A percentile compares a stretch with the other conserved stretches of the same genome.
These are phyloP conservation scores for Nitzschia inconspicua DNA, from an alignment of 108 stramenopile genomes.

Conservation along the genomic window DNA sequence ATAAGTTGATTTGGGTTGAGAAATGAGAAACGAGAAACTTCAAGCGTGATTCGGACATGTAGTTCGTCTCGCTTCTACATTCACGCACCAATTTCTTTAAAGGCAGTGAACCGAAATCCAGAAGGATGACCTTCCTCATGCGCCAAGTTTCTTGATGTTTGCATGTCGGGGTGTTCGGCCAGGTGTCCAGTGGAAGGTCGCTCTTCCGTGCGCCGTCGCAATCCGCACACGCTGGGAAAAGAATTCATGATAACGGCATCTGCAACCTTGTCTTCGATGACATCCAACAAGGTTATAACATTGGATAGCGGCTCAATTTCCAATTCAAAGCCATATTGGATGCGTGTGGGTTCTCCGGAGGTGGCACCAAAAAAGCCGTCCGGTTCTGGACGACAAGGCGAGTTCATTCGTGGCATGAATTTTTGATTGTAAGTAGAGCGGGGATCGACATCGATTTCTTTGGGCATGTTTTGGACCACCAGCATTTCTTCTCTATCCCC, in stretches of 20 bases:
- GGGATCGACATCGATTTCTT: constrained; percentile 32
- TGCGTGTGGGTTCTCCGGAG: constrained; percentile 20
- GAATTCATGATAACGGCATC: constrained; percentile 16
- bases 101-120: constrained; percentile 25
- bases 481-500: not conserved
- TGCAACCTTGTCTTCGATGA: constrained; percentile 29
- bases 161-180: not conserved
- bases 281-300: constrained; percentile 21
- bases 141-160: not conserved
- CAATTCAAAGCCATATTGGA: constrained; percentile 29
- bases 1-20: constrained; percentile 8
- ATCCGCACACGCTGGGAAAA: constrained; percentile 32
- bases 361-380: constrained; percentile 44
- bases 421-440: constrained; percentile 23
- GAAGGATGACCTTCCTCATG: constrained; percentile 7
- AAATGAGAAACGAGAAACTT: not conserved
- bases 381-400: constrained; percentile 33
- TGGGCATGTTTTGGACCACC: constrained; percentile 15
- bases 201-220: constrained; percentile 1
- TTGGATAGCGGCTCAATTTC: constrained; percentile 24
- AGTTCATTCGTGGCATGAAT: constrained; percentile 22
- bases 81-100: constrained; percentile 21
- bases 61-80: not conserved
- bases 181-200: not conserved
- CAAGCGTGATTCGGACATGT: not conserved